Conservation (phyloP, 306 rosid species). For the Sesbania bispinosa region DNA sequence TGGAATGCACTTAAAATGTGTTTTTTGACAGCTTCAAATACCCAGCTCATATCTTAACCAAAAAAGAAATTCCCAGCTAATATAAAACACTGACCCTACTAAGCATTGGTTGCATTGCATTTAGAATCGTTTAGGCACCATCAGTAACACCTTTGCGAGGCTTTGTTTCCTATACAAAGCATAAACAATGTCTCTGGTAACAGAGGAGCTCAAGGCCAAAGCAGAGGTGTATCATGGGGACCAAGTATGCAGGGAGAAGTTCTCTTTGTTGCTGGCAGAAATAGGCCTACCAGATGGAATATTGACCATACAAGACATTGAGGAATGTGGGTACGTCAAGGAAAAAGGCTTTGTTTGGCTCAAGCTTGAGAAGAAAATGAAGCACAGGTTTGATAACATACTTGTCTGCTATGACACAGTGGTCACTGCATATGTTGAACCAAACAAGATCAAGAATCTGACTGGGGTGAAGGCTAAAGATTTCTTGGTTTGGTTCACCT, state of each 20-base stretch:
- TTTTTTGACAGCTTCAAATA: too few species aligned
- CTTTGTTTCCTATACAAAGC: neutral
- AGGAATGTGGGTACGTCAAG: slow-evolving; percentile 47
- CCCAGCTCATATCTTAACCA: too few species aligned
- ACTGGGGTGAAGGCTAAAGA: slow-evolving; percentile 55
- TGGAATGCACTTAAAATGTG: too few species aligned
- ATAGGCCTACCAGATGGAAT: slow-evolving; percentile 46
- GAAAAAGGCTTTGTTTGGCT: slow-evolving; percentile 56
- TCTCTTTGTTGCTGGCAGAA: slow-evolving; percentile 34
- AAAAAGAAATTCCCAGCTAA: too few species aligned
- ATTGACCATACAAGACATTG: slow-evolving; percentile 32
- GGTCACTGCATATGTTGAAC: slow-evolving; percentile 47
- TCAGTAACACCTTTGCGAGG: too few species aligned
- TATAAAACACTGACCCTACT: too few species aligned
- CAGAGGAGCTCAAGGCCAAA: slow-evolving; percentile 41
- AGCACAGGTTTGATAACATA: slow-evolving; percentile 39
- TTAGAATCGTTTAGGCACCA: too few species aligned
- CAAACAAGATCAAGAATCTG: slow-evolving; percentile 47
- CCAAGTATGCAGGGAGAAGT: slow-evolving; percentile 38
- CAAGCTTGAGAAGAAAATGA: slow-evolving; percentile 38
- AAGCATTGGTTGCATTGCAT: too few species aligned
- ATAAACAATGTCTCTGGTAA: neutral
- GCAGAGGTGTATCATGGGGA: slow-evolving; percentile 46
- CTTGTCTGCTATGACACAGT: slow-evolving; percentile 38
- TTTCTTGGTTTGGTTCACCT: slow-evolving; percentile 42